Evolutionary conservation across 345 rosid genomes (phyloP), one percentile per base, ranked within the genome.

Genomic region (Lagerstroemia speciosa): DNA sequence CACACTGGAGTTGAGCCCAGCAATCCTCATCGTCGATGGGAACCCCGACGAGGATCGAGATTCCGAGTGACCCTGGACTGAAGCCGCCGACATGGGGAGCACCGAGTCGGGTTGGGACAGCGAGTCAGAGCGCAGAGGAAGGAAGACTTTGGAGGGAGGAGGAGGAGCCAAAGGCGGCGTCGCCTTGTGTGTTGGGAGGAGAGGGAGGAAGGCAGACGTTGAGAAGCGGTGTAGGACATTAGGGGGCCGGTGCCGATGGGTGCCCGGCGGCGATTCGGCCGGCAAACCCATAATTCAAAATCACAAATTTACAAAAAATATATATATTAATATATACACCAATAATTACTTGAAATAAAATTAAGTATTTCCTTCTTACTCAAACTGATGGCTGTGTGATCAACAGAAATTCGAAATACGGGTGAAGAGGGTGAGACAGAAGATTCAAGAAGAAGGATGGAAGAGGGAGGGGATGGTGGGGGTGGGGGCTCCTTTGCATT

Each of bases 21-120:
- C 76, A 66, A 88, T 78, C 88, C 88, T 83, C 73, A 94, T 84
- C 60, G 97, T 79, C 27, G 99, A 88, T 22, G 95, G 91, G 75
- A 89, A 83, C 8, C 87, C 86, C 9, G 94, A 71, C 70, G 69
- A 84, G 8, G 94, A 68, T 66, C 69, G 78, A 8, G 89, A 78
- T 67, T 81, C 84, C 30, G 87, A 71, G 12, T 89, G 71, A 3
- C 81, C 85, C 71, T 76, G 79, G 46, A 79, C 76, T 24, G 82
- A 70, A 53, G 93, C 43, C 71, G 81, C 26, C 34, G 70, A 75
- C 65, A 80, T 84, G 43, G 90, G 67, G 16, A 87, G 79, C 58
- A 79, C 60, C 20, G 89, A 78, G 75, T 78, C 86, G 0, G 78
- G 69, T 52, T 63, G 83, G 58, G 79, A 2, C 46, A 30, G 34